These are phyloP conservation scores for Trifolium fragiferum DNA, from an alignment of 306 rosid species.

Conservation along the genomic window DNA sequence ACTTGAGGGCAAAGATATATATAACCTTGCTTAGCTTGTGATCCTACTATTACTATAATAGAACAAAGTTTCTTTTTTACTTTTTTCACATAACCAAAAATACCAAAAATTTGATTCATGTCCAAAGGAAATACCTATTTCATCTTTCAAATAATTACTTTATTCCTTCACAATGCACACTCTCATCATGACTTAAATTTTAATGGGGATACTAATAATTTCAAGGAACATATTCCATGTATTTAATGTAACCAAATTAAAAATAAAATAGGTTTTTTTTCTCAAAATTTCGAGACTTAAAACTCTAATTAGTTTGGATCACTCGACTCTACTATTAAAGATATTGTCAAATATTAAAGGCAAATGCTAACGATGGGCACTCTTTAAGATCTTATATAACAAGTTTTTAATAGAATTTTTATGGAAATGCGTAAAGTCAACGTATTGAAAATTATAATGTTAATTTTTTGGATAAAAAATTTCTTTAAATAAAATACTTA, in stretches of 20 bases:
- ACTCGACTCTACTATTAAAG: too few species aligned
- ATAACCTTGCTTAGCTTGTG: slow-evolving; percentile 21
- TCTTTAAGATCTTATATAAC: too few species aligned
- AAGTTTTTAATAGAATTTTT: too few species aligned
- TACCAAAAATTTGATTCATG: not conserved
- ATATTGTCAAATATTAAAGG: too few species aligned
- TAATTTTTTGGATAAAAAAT: too few species aligned
- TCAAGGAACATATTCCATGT: not conserved
- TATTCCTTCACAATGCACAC: slow-evolving; percentile 20
- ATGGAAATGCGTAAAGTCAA: too few species aligned
- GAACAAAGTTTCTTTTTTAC: slow-evolving; percentile 27
- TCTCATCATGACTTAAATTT: slow-evolving; percentile 10
- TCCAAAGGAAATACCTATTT: not conserved
- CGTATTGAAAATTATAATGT: too few species aligned
- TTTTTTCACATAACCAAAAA: slow-evolving; percentile 16
- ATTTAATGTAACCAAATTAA: not conserved
- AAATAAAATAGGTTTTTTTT: too few species aligned
- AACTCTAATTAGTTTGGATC: too few species aligned
- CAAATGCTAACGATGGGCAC: too few species aligned
- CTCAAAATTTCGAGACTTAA: too few species aligned
- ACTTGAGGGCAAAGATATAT: slow-evolving; percentile 45
- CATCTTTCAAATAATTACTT: slow-evolving; percentile 3
- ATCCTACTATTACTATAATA: slow-evolving; percentile 37
- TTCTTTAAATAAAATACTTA: too few species aligned
- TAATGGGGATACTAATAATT: not conserved